These are phyloP conservation scores for Solanum piurae DNA, from an alignment of 257 asterid species.

Conservation along the genomic window DNA sequence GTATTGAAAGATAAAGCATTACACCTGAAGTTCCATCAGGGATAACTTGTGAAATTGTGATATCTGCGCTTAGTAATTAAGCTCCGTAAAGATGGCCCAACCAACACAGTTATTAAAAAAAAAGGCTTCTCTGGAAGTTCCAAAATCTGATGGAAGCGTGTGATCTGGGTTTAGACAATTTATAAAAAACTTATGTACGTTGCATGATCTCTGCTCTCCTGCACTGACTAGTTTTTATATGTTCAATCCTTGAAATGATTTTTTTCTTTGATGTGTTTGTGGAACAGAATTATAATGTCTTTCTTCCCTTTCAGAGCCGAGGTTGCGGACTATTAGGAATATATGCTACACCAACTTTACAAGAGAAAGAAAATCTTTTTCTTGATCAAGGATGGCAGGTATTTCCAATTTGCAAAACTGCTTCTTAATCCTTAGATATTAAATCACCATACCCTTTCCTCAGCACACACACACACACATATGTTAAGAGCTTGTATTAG, in stretches of 20 bases:
- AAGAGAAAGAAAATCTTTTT: conserved; percentile 80
- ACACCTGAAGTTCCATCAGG: neutral
- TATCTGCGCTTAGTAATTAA: neutral
- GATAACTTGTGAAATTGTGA: neutral
- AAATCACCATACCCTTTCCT: neutral
- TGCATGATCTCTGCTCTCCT: neutral
- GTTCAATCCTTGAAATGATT: neutral
- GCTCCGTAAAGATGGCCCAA: neutral
- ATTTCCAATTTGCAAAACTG: conserved; percentile 1
- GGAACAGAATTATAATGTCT: neutral
- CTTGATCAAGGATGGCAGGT: conserved; percentile 99
- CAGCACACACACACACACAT: neutral
- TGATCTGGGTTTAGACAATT: neutral
- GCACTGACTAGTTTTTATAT: neutral
- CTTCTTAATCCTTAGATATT: neutral
- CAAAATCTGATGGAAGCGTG: neutral
- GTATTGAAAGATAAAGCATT: neutral
- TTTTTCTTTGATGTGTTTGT: neutral
- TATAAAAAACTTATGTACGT: neutral
- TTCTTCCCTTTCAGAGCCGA: conserved; percentile 50
- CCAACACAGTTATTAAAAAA: neutral
- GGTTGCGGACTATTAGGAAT: conserved; percentile 82
- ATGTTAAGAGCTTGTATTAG: neutral
- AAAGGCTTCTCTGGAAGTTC: neutral
- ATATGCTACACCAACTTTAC: conserved; percentile 80